Evolutionary conservation across 331 rosid genomes (phyloP).

Genomic region (Quercus tomentella): DNA sequence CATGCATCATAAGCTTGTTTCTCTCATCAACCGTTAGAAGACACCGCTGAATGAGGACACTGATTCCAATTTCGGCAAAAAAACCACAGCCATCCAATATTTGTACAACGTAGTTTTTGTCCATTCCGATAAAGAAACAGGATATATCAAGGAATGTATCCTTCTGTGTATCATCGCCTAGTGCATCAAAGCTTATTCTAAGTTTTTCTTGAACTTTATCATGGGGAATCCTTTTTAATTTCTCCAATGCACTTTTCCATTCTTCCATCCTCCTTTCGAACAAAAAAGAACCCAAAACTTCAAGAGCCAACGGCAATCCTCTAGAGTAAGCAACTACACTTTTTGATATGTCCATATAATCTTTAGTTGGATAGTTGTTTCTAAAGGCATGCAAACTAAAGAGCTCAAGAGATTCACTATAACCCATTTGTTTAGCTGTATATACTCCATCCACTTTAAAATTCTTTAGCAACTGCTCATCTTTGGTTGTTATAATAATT

Average conservation of each 20-base stretch:
- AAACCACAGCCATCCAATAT: conserved; percentile 12
- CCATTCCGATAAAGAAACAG: conserved; percentile 32
- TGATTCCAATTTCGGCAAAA: conserved; percentile 4
- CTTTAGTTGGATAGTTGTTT: background rate
- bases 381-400: conserved; percentile 22
- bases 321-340: background rate
- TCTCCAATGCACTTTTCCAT: conserved; percentile 10
- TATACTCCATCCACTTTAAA: background rate
- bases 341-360: background rate
- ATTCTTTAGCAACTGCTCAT: background rate
- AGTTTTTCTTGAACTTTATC: conserved; percentile 6
- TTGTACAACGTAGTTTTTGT: conserved; percentile 3
- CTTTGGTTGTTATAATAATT: conserved; percentile 9
- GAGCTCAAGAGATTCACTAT: background rate
- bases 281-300: background rate
- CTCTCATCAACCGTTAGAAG: conserved; percentile 11
- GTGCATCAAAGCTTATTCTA: conserved; percentile 28
- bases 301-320: background rate
- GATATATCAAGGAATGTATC: conserved; percentile 36
- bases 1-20: conserved; percentile 30
- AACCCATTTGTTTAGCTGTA: background rate
- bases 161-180: conserved; percentile 2
- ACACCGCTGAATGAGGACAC: conserved; percentile 1
- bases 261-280: background rate
- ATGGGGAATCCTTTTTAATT: conserved; percentile 13